These are phyloP conservation scores for Penicillium odoratum DNA, from an alignment of 495 filamentous ascomycete genomes.

Conservation along the genomic window DNA sequence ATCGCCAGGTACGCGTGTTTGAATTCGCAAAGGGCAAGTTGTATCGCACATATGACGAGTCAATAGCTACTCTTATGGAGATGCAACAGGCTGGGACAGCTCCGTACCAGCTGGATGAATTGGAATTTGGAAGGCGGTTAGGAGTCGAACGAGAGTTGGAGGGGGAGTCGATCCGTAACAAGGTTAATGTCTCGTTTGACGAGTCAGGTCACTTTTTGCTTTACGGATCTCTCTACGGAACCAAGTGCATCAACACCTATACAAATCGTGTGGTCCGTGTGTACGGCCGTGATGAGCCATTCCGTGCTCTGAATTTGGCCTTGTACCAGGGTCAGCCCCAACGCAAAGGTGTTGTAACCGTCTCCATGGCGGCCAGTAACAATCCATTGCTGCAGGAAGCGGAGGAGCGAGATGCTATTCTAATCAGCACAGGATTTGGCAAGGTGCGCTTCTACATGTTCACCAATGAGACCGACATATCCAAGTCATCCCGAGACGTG, in stretches of 20 bases:
- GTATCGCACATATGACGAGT: slow-evolving; percentile 92
- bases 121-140: slow-evolving; percentile 89
- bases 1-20: slow-evolving; percentile 88
- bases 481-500: slow-evolving; percentile 83
- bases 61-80: slow-evolving; percentile 76
- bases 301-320: slow-evolving; percentile 76
- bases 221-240: slow-evolving; percentile 87
- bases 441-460: slow-evolving; percentile 99
- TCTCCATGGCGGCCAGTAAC: slow-evolving; percentile 94
- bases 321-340: slow-evolving; percentile 96
- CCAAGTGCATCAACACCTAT: slow-evolving; percentile 92
- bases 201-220: slow-evolving; percentile 94
- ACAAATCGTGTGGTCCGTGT: slow-evolving; percentile 88
- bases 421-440: slow-evolving; percentile 77
- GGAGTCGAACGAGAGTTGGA: slow-evolving; percentile 88
- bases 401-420: slow-evolving; percentile 86
- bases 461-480: slow-evolving; percentile 82
- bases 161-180: slow-evolving; percentile 61
- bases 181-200: slow-evolving; percentile 87
- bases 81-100: slow-evolving; percentile 94
- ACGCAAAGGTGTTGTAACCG: slow-evolving; percentile 85
- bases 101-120: slow-evolving; percentile 72
- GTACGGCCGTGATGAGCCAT: slow-evolving; percentile 84
- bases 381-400: slow-evolving; percentile 95
- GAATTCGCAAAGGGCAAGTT: slow-evolving; percentile 88